Evolutionary conservation across 352 stramenopile species (phyloP), one percentile per base, ranked within the genome.

Genomic region (Phytophthora citrophthora): DNA sequence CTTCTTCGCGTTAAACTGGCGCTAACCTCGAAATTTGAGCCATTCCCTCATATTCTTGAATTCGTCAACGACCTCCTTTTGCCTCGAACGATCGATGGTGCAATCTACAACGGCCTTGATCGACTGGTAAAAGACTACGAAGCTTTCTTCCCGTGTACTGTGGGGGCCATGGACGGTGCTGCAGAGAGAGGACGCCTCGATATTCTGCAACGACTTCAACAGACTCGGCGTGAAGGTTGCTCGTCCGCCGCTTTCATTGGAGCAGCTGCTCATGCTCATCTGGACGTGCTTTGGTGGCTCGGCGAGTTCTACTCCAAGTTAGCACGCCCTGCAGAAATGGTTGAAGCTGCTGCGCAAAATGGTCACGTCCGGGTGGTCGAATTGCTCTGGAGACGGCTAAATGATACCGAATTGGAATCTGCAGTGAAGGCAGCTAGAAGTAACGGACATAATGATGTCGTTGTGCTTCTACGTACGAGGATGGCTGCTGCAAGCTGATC

Each of bases 81-180:
- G 3, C 54, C 43, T 2, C n/a, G 4, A 38, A 62, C 54, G 1
- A 48, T 54, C 32, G 54, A 62, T 18, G 43, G 20, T 13, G 54
- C 31, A 1, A 31, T 62, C 16, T 62, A 47, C 43, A 62, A 54
- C 2, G 54, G 46, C 1, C 43, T 62, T 6, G 43, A 8, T 13
- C 36, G 46, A 13, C 5, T 62, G 1, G 9, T 47, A 7, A 10
- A 45, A 46, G 31, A 31, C 8, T 61, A 46, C 41, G 43, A 23
- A 38, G 18, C 29, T 16, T 45, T 45, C 18, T 44, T 31, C n/a
- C 54, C 54, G 15, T 51, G 45, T 20, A 62, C 54, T 6, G 12
- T 46, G 3, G 54, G 41, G n/a, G 54, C 54, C 9, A 61, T 62
- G 54, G 54, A 62, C 8, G 54, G 54, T 4, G 54, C 54, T 47